phyloP scores from a whole-genome alignment of 257 asterid genomes.

The Apocynum venetum region DNA sequence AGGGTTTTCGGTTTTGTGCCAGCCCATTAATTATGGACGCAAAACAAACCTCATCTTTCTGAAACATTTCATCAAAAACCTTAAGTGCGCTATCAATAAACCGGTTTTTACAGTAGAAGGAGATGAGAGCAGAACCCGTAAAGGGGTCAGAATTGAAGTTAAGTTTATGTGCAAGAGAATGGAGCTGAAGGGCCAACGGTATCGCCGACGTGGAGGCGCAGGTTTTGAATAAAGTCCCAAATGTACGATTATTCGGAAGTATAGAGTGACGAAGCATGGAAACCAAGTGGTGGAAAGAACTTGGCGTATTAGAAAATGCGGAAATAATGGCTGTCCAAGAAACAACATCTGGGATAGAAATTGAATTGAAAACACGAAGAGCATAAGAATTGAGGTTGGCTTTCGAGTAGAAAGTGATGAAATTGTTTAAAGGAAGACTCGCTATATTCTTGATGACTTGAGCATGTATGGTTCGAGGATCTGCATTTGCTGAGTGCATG shows the following conservation, averaged over 20 bases:
- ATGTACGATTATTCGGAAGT: constrained; percentile 55
- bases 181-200: constrained; percentile 55
- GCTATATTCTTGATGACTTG: constrained; percentile 42
- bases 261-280: constrained; percentile 72
- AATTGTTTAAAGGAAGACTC: constrained; percentile 49
- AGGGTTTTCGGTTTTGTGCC: constrained; percentile 48
- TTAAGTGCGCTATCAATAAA: constrained; percentile 36
- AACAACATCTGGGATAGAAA: constrained; percentile 61
- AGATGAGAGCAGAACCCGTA: constrained; percentile 60
- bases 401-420: constrained; percentile 72
- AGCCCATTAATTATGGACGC: constrained; percentile 63
- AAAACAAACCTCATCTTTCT: constrained; percentile 60
- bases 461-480: constrained; percentile 66
- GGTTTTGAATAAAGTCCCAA: constrained; percentile 59
- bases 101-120: constrained; percentile 40
- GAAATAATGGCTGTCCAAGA: constrained; percentile 78
- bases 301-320: constrained; percentile 38
- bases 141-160: constrained; percentile 36
- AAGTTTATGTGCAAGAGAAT: constrained; percentile 48
- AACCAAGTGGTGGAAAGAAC: constrained; percentile 49
- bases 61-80: constrained; percentile 68
- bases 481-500: constrained; percentile 16
- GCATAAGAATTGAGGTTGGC: constrained; percentile 44
- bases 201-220: constrained; percentile 36
- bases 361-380: constrained; percentile 54